Percentiles rank a stretch among this genome's conserved stretches.
These are phyloP conservation scores for Pleurotus platypus DNA, from an alignment of 768 basidiomycete genomes.

Conservation along the genomic window DNA sequence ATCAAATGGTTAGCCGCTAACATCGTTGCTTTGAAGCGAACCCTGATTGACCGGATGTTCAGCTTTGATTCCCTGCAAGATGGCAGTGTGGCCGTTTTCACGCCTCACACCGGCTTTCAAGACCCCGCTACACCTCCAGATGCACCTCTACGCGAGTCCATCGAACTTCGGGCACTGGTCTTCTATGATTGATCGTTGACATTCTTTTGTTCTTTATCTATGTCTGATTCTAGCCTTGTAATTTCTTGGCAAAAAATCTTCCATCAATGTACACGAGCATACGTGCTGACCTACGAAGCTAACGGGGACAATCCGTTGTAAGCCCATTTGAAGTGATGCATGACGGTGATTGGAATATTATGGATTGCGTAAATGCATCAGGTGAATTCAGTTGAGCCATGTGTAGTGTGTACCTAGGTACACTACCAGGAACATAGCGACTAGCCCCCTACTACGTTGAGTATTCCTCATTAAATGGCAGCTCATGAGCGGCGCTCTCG, in stretches of 20 bases:
- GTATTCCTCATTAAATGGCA: no score
- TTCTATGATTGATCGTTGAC: slow-evolving; percentile 37
- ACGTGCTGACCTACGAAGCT: no score
- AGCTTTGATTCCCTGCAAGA: slow-evolving; percentile 39
- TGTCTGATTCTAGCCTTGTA: not conserved
- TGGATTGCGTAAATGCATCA: no score
- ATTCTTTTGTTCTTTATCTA: no score
- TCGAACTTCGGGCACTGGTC: slow-evolving; percentile 49
- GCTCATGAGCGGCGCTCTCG: no score
- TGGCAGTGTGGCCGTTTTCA: slow-evolving; percentile 39
- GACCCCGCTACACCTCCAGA: slow-evolving; percentile 42
- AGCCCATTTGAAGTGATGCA: not conserved
- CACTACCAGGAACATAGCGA: no score
- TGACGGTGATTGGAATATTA: no score
- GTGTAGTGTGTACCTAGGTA: no score
- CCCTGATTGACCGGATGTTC: not conserved
- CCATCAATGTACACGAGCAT: no score
- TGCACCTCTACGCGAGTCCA: slow-evolving; percentile 43
- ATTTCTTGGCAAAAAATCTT: no score
- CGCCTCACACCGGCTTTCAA: slow-evolving; percentile 50
- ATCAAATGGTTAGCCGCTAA: slow-evolving; percentile 45
- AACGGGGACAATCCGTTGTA: not conserved
- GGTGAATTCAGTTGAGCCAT: no score
- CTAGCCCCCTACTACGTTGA: no score
- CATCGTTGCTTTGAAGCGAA: not conserved